phyloP scores from a whole-genome alignment of 1,139 yeast genomes.

The Scheffersomyces titani region DNA sequence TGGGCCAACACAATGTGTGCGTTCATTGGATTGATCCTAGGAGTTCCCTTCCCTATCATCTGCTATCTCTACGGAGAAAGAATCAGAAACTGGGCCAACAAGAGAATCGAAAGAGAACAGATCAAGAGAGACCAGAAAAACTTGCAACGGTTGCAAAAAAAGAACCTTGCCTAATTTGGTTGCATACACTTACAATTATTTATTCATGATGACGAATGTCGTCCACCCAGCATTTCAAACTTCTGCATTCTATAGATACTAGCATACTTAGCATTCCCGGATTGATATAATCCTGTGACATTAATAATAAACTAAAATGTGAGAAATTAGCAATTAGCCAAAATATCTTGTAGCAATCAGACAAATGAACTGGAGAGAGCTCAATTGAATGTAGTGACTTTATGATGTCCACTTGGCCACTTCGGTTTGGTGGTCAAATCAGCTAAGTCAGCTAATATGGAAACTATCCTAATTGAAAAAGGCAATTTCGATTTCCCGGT shows the following conservation, averaged over 20 bases:
- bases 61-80: constrained; percentile 43
- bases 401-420: background rate
- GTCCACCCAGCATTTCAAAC: background rate
- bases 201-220: background rate
- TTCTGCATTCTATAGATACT: background rate
- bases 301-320: background rate
- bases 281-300: background rate
- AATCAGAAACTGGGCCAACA: constrained; percentile 38
- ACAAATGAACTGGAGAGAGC: background rate
- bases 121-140: constrained; percentile 32
- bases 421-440: too few species aligned
- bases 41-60: constrained; percentile 47
- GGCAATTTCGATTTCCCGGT: background rate
- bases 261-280: background rate
- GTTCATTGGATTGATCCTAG: constrained; percentile 37
- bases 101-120: constrained; percentile 34
- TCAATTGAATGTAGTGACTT: background rate
- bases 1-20: constrained; percentile 52
- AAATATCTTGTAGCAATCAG: background rate
- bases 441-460: too few species aligned
- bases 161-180: constrained; percentile 5
- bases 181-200: background rate
- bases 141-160: constrained; percentile 27
- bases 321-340: background rate
- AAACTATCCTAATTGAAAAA: too few species aligned